Evolutionary conservation across 345 rosid species (phyloP).

Genomic region (Anastatica hierochuntica): DNA sequence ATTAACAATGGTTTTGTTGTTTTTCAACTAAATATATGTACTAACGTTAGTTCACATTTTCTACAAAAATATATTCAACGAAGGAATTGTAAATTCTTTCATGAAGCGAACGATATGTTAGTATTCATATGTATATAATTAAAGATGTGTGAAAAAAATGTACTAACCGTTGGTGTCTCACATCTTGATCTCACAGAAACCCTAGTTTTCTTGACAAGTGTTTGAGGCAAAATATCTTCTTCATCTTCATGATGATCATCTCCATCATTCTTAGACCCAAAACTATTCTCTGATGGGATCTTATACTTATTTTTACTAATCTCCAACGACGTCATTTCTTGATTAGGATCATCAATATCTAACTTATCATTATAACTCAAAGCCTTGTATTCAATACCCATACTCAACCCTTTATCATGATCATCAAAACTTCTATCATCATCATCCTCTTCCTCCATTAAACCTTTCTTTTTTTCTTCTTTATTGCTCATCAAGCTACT

Average conservation of each 20-base stretch:
- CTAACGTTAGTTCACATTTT: too few species aligned
- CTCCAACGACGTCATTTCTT: conserved; percentile 8
- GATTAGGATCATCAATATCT: conserved; percentile 1
- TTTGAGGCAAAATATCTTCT: conserved; percentile 49
- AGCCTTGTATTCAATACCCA: conserved; percentile 48
- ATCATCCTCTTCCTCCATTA: not conserved
- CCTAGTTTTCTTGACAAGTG: conserved; percentile 66
- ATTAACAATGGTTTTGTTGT: too few species aligned
- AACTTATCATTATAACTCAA: conserved; percentile 33
- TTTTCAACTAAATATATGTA: too few species aligned
- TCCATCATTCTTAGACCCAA: conserved; percentile 22
- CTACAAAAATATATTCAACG: too few species aligned
- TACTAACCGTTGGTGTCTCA: conserved; percentile 81
- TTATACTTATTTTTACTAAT: conserved; percentile 8
- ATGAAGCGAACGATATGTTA: too few species aligned
- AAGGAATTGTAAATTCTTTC: too few species aligned
- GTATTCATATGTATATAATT: not conserved
- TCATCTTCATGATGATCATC: conserved; percentile 35
- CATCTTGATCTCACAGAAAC: conserved; percentile 88
- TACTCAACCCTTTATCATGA: conserved; percentile 13
- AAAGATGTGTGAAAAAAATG: too few species aligned
- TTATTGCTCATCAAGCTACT: conserved; percentile 29
- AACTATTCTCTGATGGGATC: conserved; percentile 14
- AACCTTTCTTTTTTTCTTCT: conserved; percentile 15
- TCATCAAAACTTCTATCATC: conserved; percentile 1